Base-by-base conservation (phyloP, 2,329 filamentous ascomycete genomes). In the Elsinoe arachidis region DNA sequence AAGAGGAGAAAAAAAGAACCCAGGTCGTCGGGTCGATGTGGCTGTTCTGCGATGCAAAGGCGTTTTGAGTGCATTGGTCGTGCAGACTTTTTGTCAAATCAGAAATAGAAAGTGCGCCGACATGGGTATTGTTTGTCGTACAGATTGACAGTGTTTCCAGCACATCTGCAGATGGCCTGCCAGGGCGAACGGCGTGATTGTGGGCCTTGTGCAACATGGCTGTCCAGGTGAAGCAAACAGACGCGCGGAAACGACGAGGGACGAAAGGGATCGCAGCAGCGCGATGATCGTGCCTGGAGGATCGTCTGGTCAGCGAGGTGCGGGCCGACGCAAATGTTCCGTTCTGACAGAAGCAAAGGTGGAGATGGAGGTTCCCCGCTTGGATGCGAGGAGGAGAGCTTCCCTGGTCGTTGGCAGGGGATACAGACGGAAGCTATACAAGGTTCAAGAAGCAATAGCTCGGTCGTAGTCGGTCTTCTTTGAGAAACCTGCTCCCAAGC, bases 271-370 rank as follows among this genome's bases (percentile, higher is more conserved):
- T 46, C 9, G 41, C 12, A 46, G 10, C 37, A 39, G 2, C 19
- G 26, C 17, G 41, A 46, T 35, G 26, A 15, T 26, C 19, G 46
- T 51, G 21, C 46, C 46, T 51, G 46, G 33, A 35, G 46, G 46
- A 51, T 51, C 46, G 46, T 34, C 46, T 51, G 46, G 46, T 34
- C n/a, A 51, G 46, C 41, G 21, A 51, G 46, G 33, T 51, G 46
- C 46, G 46, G 46, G 12, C 30, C 46, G 26, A 34, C 33, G n/a
- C 14, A 51, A 51, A 51, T 51, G 23, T 51, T 51, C 46, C 46
- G 46, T 35, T 51, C 10, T 51, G 44, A 49, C 44, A 34, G 3
- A 6, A 30, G 46, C 33, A 35, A 51, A 51, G 11, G 15, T 19
- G 23, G 46, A 51, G 26, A n/a, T 5, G 26, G 46, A 51, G 33